phyloP scores from a whole-genome alignment of 116 monocot genomes.

The Zostera marina region DNA sequence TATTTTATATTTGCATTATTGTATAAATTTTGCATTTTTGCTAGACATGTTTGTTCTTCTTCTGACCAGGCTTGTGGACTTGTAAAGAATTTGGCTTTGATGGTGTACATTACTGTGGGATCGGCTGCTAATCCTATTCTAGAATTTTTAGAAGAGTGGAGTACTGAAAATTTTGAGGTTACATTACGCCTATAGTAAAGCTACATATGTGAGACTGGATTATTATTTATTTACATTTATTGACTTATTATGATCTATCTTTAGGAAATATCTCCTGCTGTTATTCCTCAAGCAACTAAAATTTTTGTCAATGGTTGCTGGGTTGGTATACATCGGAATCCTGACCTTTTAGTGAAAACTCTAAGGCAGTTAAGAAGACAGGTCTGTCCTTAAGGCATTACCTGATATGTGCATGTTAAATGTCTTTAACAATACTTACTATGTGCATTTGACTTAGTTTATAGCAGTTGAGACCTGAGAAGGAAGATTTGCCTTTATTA shows the following conservation, averaged over 20 bases:
- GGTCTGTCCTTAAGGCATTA: too few species aligned
- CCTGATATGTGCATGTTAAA: too few species aligned
- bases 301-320: constrained; percentile 98
- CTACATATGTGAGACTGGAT: background rate
- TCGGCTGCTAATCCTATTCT: constrained; percentile 96
- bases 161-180: constrained; percentile 99
- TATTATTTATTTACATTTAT: background rate
- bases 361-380: constrained; percentile 88
- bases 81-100: constrained; percentile 94
- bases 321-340: constrained; percentile 98
- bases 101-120: constrained; percentile 99
- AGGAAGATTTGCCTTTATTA: too few species aligned
- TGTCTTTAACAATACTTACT: background rate
- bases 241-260: background rate
- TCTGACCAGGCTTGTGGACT: constrained; percentile 77
- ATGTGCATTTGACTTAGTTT: too few species aligned
- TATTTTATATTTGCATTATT: background rate
- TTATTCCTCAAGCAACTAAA: constrained; percentile 97
- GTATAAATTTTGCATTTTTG: too few species aligned
- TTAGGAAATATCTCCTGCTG: constrained; percentile 99
- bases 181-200: background rate
- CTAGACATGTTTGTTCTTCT: background rate
- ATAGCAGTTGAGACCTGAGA: too few species aligned
- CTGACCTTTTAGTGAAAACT: constrained; percentile 89
- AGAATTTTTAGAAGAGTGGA: constrained; percentile 98